Conservation (phyloP, 306 rosid genomes). For the Cucurbita moschata region DNA sequence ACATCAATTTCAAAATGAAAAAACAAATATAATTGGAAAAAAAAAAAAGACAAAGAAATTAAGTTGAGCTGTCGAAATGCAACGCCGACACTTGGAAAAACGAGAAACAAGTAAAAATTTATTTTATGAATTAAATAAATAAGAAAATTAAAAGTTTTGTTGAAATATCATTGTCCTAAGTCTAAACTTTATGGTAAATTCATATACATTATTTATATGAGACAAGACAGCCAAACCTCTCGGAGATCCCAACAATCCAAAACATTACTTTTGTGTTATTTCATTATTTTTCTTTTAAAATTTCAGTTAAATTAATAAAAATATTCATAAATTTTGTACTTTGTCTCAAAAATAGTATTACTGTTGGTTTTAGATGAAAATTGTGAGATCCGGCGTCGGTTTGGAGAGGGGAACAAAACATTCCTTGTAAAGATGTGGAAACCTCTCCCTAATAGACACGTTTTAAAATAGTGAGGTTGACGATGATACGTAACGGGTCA, state of each 20-base stretch:
- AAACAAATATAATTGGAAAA: background rate
- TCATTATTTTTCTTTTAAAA: no score
- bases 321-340: no score
- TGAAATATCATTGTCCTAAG: background rate
- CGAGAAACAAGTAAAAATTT: background rate
- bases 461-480: no score
- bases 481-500: no score
- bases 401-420: no score
- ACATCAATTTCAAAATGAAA: background rate
- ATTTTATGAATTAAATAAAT: background rate
- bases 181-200: background rate
- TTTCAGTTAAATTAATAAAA: no score
- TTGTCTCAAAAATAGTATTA: no score
- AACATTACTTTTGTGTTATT: background rate
- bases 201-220: background rate
- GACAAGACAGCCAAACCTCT: background rate
- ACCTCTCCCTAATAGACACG: no score
- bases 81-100: background rate
- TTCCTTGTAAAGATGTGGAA: no score
- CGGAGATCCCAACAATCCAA: background rate
- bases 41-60: background rate
- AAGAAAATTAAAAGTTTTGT: background rate
- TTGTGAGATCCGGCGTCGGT: no score
- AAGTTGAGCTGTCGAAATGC: background rate
- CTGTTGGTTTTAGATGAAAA: no score